These are phyloP conservation scores for Chaetomium globosum DNA, from an alignment of 2,329 filamentous ascomycete species.

Conservation along the genomic window DNA sequence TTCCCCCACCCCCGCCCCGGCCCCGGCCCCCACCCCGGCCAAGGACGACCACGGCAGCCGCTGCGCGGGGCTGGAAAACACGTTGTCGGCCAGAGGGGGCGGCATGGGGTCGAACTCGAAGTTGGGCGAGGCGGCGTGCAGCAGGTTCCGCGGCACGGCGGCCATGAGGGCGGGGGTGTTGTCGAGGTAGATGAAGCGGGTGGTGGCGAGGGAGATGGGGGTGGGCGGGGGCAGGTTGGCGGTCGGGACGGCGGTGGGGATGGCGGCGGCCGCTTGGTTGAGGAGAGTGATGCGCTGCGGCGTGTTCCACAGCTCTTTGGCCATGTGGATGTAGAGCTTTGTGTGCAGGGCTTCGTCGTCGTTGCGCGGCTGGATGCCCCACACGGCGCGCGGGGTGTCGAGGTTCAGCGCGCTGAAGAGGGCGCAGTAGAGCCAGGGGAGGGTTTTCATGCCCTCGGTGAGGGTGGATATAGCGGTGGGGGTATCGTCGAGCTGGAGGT, in stretches of 20 bases:
- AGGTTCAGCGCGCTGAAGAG: conserved; percentile 81
- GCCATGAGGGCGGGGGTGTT: conserved; percentile 72
- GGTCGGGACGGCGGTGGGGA: conserved; percentile 37
- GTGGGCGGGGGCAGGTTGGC: conserved; percentile 44
- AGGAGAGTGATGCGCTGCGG: conserved; percentile 70
- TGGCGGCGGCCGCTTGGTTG: conserved; percentile 51
- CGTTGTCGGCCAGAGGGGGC: conserved; percentile 60
- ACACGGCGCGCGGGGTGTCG: conserved; percentile 76
- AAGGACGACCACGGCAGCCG: conserved; percentile 47
- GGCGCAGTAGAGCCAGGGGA: conserved; percentile 82
- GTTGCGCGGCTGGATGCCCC: conserved; percentile 73
- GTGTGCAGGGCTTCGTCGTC: conserved; percentile 69
- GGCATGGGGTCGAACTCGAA: conserved; percentile 82
- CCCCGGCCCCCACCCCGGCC: conserved; percentile 3
- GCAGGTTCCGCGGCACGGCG: conserved; percentile 66
- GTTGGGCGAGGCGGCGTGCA: conserved; percentile 62
- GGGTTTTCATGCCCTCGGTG: conserved; percentile 65
- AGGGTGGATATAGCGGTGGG: conserved; percentile 68
- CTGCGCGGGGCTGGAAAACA: conserved; percentile 52
- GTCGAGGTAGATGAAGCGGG: conserved; percentile 76
- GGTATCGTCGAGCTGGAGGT: conserved; percentile 68
- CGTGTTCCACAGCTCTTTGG: conserved; percentile 85
- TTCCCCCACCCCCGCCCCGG: neutral
- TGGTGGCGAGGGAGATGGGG: conserved; percentile 55
- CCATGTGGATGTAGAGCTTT: conserved; percentile 73